These are phyloP conservation scores for Digitaria exilis DNA, from an alignment of 202 grass and related monocot genomes.

Conservation along the genomic window DNA sequence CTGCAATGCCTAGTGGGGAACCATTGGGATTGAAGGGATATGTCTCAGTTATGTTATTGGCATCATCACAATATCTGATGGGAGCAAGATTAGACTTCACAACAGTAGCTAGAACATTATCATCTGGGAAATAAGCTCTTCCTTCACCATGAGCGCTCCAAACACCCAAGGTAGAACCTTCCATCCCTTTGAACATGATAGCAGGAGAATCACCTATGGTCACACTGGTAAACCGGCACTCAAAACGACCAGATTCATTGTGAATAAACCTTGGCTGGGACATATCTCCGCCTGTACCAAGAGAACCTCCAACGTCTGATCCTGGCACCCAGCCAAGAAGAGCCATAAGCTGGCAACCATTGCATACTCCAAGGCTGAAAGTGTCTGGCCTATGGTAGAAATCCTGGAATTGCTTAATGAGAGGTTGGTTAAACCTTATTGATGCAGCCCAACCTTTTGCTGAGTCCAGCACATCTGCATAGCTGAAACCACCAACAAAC, in stretches of 20 bases:
- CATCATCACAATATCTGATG: slow-evolving; percentile 64
- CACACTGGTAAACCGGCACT: slow-evolving; percentile 73
- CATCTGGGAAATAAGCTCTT: slow-evolving; percentile 70
- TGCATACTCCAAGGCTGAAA: slow-evolving; percentile 85
- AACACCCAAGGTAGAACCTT: slow-evolving; percentile 58
- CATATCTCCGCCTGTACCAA: slow-evolving; percentile 52
- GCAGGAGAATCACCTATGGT: slow-evolving; percentile 56
- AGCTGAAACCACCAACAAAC: slow-evolving; percentile 87
- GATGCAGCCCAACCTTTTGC: slow-evolving; percentile 80
- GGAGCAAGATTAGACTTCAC: slow-evolving; percentile 59
- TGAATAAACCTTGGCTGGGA: slow-evolving; percentile 80
- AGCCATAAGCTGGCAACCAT: slow-evolving; percentile 82
- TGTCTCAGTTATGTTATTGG: slow-evolving; percentile 46
- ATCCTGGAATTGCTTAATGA: slow-evolving; percentile 69
- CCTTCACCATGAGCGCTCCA: slow-evolving; percentile 78
- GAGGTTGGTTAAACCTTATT: slow-evolving; percentile 69
- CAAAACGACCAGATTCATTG: slow-evolving; percentile 77
- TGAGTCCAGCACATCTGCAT: slow-evolving; percentile 77
- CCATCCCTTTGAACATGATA: slow-evolving; percentile 85
- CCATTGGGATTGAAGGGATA: slow-evolving; percentile 78
- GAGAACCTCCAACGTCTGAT: slow-evolving; percentile 47
- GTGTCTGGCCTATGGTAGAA: slow-evolving; percentile 79
- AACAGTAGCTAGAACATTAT: slow-evolving; percentile 46
- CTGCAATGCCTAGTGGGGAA: slow-evolving; percentile 65
- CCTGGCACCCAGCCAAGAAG: slow-evolving; percentile 91